Base-by-base conservation (phyloP, 2,329 filamentous ascomycete species). In the Sporothrix luriei region DNA sequence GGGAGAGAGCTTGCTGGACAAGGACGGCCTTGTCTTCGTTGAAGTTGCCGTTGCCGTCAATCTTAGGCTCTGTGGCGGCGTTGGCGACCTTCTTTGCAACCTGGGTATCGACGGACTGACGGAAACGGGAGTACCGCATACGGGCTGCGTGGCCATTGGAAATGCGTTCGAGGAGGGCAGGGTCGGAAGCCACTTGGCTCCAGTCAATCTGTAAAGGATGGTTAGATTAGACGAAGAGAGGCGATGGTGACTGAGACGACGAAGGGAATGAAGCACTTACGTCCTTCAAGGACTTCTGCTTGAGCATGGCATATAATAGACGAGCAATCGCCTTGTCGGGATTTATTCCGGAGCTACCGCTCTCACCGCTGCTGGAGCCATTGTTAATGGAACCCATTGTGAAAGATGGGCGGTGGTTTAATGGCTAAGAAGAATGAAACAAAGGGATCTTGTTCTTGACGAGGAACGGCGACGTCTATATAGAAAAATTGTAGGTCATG, bases 131-230 rank as follows among this genome's bases (percentile, higher is more conserved):
- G 76, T 83, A 88, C 68, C 86, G 81, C 86, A 88, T 88, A 62
- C 86, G 83, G 43, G 86, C 86, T 40, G 86, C 86, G 76, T 88
- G 86, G 57, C 86, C 86, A 74, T 88, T 88, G 72, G 84, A 82
- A 71, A 88, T 87, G 73, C 82, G 79, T 65, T 86, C 81, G 29
- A 82, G 72, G 11, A 88, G 80, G 62, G 85, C 80, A 24, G 85
- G 84, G 71, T 87, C 84, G 48, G 80, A 76, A 68, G 86, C 86
- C 57, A 88, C 86, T 75, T 82, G 77, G 71, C 84, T 84, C 86
- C 86, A 88, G 76, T 88, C 84, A 74, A 88, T 86, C 86, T 88
- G 68, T 49, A 11, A 13, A 2, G n/a, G 9, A 19, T 1, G 13
- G 40, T 69, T 54, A 49, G 38, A 9, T n/a, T 9, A 24, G 10